These are phyloP conservation scores for Fraxinus dipetala DNA, from an alignment of 305 asterid genomes.

Conservation along the genomic window DNA sequence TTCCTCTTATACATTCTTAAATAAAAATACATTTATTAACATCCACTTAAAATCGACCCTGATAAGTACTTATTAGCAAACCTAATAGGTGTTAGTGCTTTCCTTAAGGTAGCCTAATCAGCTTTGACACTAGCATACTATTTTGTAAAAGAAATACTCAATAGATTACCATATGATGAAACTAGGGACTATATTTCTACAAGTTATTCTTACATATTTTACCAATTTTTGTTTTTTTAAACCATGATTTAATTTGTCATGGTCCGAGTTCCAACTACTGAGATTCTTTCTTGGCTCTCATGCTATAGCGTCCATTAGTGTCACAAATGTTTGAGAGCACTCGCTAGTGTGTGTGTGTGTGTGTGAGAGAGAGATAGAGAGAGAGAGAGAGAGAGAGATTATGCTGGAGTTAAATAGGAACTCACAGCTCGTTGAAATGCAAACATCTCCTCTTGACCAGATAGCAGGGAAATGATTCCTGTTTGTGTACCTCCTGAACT, in stretches of 20 bases:
- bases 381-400: not conserved
- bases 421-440: slow-evolving; percentile 98
- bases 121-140: not conserved
- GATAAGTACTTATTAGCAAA: not conserved
- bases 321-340: not conserved
- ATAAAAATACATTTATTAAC: not conserved
- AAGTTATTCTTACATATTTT: not conserved
- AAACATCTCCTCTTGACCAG: slow-evolving; percentile 91
- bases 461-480: slow-evolving; percentile 68
- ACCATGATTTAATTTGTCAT: not conserved
- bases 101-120: not conserved
- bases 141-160: not conserved
- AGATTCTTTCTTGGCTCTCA: not conserved
- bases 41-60: not conserved
- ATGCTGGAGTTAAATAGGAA: not conserved
- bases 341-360: not conserved
- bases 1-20: not conserved
- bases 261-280: not conserved
- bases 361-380: too few species aligned
- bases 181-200: not conserved
- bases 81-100: not conserved
- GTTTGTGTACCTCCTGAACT: slow-evolving; percentile 65
- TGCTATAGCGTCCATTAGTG: not conserved
- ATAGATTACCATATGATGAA: not conserved
- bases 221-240: not conserved